Evolutionary conservation across 306 rosid genomes (phyloP), one percentile per base, ranked within the genome.

Genomic region (Malus sieversii): DNA sequence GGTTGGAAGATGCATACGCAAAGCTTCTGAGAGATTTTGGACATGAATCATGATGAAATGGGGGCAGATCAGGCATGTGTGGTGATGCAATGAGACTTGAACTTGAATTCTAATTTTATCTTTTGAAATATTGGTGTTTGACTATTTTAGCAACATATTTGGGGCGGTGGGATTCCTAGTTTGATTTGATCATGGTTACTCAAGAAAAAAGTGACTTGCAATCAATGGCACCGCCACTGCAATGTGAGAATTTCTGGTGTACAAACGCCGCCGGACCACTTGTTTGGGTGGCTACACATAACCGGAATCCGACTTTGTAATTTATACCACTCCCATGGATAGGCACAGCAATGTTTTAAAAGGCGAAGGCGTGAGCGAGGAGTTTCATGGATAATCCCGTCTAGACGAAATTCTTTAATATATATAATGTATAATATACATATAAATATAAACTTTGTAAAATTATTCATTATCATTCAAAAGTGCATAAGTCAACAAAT

Each of bases 1-100:
- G 82, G 73, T 80, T 73, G 90, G 87, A 86, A 85, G 48, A 59
- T 77, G 70, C 55, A 74, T 76, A 86, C 86, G 88, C 84, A 8
- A 86, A 74, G 76, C 69, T 58, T 74, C 71, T 22, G 53, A 19
- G 5, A 19, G 51, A 57, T 23, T 30, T 22, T 53, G 68, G 16
- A 29, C 70, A 32, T 9, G 27, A 65, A 32, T 65, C 68, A 62
- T 45, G 59, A 78, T 70, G 77, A 70, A 74, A 74, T 58, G 32
- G 67, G 62, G 38, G 38, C 38, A 35, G 38, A 35, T 35, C 38
- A 16, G 66, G 14, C 74, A 77, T 70, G 10, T 23, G 18, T 63
- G n/a, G 40, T 29, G 66, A 12, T 12, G 40, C 67, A 29, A 8
- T 29, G 42, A 62, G 20, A 6, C 75, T 71, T 71, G 13, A 55